These are phyloP conservation scores for Colletotrichum tanaceti DNA, from an alignment of 2,329 filamentous ascomycete genomes.

Conservation along the genomic window DNA sequence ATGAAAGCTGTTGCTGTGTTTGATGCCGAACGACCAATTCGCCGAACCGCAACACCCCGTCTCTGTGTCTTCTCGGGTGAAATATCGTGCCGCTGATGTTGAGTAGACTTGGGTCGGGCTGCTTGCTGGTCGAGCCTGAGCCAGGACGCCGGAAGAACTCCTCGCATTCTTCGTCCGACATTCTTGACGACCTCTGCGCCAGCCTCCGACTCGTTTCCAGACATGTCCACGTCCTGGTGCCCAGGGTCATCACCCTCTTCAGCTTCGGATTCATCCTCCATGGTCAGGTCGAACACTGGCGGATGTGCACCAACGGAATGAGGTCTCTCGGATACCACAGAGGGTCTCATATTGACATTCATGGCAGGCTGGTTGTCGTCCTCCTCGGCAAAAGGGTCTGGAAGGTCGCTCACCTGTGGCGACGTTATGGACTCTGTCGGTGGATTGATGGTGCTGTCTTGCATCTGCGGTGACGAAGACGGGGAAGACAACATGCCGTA, in stretches of 20 bases:
- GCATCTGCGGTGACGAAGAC: constrained; percentile 2
- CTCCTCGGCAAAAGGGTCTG: not conserved
- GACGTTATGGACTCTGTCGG: not conserved
- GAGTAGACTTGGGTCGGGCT: constrained; percentile 45
- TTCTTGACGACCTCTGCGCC: constrained; percentile 55
- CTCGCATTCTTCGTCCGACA: constrained; percentile 62
- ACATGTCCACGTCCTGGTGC: constrained; percentile 20
- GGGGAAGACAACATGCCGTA: constrained; percentile 27
- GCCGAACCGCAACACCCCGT: constrained; percentile 63
- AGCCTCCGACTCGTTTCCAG: constrained; percentile 45
- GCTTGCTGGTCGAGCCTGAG: constrained; percentile 66
- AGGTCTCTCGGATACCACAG: not conserved
- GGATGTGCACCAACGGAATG: not conserved
- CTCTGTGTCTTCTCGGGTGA: constrained; percentile 56
- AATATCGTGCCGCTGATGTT: constrained; percentile 46
- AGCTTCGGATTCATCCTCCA: constrained; percentile 34
- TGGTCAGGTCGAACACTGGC: constrained; percentile 33
- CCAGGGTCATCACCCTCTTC: constrained; percentile 35
- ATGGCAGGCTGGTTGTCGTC: not conserved
- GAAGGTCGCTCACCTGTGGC: not conserved
- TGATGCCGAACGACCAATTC: constrained; percentile 47
- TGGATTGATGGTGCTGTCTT: not conserved
- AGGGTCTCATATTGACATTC: not conserved
- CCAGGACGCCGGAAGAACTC: constrained; percentile 76
- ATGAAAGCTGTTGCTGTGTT: constrained; percentile 40